Conservation (phyloP, 2,329 filamentous ascomycete genomes). For the Ceratocystis smalleyi region DNA sequence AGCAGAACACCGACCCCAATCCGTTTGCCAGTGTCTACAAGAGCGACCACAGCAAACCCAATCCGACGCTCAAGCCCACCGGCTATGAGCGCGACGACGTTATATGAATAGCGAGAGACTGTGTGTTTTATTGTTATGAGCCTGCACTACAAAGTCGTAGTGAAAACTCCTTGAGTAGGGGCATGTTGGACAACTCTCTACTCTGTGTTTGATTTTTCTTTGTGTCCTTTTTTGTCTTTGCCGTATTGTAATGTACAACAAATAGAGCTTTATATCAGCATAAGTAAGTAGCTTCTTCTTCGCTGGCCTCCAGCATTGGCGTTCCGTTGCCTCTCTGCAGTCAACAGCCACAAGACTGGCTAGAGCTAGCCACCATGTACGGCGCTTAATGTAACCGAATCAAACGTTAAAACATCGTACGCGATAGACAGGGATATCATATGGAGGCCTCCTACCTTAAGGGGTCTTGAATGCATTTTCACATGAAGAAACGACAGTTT, state of each 20-base stretch:
- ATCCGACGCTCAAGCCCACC: constrained; percentile 44
- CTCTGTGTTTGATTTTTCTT: neutral
- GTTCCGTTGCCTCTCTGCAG: too few relatives aligned
- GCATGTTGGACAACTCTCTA: neutral
- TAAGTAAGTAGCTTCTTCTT: too few relatives aligned
- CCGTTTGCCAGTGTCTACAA: constrained; percentile 79
- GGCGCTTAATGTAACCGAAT: too few relatives aligned
- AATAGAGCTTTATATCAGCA: neutral
- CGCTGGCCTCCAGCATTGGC: too few relatives aligned
- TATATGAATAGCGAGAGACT: constrained; percentile 29
- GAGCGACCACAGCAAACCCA: constrained; percentile 49
- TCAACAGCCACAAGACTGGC: too few relatives aligned
- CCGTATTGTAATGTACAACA: neutral
- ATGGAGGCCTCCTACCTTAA: neutral
- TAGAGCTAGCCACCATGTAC: too few relatives aligned
- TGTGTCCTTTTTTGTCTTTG: neutral
- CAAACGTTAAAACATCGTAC: too few relatives aligned
- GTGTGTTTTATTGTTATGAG: neutral
- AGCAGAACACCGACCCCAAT: constrained; percentile 77
- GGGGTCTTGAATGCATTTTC: neutral
- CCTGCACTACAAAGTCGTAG: neutral
- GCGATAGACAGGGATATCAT: neutral
- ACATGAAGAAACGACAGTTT: neutral
- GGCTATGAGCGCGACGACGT: constrained; percentile 80
- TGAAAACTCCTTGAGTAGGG: neutral